Percentiles rank a stretch among this genome's conserved stretches.
Conservation (phyloP, 148 eudicot species). For the Camellia japonica region DNA sequence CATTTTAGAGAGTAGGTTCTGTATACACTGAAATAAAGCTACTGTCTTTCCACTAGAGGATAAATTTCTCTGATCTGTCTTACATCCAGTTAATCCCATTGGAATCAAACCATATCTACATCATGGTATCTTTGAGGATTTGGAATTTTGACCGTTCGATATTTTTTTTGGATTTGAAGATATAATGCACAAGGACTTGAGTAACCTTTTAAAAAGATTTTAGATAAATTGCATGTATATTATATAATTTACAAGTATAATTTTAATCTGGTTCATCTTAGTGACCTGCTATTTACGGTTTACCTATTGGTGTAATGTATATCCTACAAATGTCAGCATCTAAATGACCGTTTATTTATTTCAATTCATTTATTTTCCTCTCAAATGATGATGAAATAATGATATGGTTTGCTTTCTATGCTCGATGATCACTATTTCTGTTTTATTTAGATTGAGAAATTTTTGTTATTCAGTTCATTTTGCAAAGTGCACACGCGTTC, state of each 20-base stretch:
- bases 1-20: not conserved
- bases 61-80: not conserved
- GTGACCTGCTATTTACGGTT: not conserved
- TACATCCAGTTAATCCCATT: not conserved
- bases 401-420: not conserved
- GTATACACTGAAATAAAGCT: not conserved
- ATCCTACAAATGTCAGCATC: no score
- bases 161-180: no score
- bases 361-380: not conserved
- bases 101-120: not conserved
- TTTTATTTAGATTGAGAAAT: not conserved
- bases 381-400: not conserved
- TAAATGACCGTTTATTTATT: not conserved
- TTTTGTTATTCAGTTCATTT: not conserved
- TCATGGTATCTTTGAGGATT: not conserved
- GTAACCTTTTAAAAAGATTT: no score
- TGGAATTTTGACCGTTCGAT: not conserved
- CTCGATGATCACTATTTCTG: not conserved
- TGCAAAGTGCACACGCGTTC: not conserved
- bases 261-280: no score
- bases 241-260: no score
- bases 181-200: no score
- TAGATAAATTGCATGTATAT: no score
- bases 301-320: not conserved
- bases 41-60: not conserved